A percentile compares a stretch with the other conserved stretches of the same genome.
Conservation (phyloP, 108 stramenopile species). For the Aurantiochytrium sp. region DNA sequence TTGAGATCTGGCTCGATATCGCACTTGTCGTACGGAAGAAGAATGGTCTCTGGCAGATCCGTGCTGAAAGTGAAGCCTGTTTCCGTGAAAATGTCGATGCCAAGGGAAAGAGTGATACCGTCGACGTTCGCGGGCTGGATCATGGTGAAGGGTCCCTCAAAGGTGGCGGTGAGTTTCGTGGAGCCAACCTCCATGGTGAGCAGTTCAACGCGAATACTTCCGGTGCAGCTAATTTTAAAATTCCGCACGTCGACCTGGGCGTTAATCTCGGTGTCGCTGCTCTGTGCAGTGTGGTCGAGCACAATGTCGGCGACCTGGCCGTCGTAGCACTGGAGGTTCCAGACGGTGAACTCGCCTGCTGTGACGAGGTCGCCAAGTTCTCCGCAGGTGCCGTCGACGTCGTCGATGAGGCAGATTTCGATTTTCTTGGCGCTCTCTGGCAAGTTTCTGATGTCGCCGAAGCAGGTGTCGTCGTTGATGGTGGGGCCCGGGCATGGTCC, state of each 20-base stretch:
- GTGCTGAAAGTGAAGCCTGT: background rate
- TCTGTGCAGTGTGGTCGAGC: background rate
- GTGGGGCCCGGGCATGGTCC: background rate
- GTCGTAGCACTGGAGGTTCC: background rate
- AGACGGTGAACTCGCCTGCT: background rate
- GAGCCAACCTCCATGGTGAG: background rate
- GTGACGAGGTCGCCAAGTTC: background rate
- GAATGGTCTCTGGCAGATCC: background rate
- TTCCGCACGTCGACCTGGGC: background rate
- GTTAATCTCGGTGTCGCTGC: background rate
- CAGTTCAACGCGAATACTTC: background rate
- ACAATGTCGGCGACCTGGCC: background rate
- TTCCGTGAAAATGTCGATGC: background rate
- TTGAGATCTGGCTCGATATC: background rate
- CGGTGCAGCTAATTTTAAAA: background rate
- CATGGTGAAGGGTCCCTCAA: background rate
- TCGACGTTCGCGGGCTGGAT: background rate
- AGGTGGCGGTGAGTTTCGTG: background rate
- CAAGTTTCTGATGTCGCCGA: background rate
- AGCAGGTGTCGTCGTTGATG: background rate
- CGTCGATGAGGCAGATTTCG: background rate
- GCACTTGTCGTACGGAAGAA: background rate
- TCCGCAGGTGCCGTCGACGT: background rate
- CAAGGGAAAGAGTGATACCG: background rate
- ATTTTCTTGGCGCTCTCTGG: background rate